phyloP scores from a whole-genome alignment of 176 grass and related monocot species.

The Hsuehochloa calcarea region DNA sequence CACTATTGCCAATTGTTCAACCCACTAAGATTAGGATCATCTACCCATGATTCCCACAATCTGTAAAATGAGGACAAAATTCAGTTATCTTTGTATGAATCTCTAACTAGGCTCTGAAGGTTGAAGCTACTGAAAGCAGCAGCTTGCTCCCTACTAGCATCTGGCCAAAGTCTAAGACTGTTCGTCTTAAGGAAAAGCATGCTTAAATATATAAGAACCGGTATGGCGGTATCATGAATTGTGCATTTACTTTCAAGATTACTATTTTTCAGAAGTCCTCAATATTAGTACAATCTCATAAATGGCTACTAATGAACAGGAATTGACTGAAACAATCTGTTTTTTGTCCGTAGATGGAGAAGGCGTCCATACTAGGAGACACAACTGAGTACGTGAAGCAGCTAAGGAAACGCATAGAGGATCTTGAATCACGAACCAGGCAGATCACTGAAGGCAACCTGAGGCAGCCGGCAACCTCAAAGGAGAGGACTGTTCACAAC shows the following conservation, averaged over 20 bases:
- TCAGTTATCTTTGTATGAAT: neutral
- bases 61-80: neutral
- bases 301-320: neutral
- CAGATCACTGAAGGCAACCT: conserved; percentile 17
- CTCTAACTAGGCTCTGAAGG: neutral
- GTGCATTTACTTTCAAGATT: neutral
- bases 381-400: conserved; percentile 96
- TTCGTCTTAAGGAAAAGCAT: neutral
- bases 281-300: neutral
- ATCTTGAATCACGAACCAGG: conserved; percentile 57
- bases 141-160: neutral
- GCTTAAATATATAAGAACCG: neutral
- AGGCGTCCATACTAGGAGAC: conserved; percentile 74
- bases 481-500: neutral
- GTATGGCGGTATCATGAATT: neutral
- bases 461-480: neutral
- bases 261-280: neutral
- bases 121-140: neutral
- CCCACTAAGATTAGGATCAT: too few species aligned
- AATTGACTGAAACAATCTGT: neutral
- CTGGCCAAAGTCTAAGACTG: neutral
- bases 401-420: conserved; percentile 57
- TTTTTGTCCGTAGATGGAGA: conserved; percentile 65
- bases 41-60: neutral
- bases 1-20: too few species aligned